Evolutionary conservation across 805 yeast species (phyloP), one percentile per base, ranked within the genome.

Genomic region (Suhomyces sp.): DNA sequence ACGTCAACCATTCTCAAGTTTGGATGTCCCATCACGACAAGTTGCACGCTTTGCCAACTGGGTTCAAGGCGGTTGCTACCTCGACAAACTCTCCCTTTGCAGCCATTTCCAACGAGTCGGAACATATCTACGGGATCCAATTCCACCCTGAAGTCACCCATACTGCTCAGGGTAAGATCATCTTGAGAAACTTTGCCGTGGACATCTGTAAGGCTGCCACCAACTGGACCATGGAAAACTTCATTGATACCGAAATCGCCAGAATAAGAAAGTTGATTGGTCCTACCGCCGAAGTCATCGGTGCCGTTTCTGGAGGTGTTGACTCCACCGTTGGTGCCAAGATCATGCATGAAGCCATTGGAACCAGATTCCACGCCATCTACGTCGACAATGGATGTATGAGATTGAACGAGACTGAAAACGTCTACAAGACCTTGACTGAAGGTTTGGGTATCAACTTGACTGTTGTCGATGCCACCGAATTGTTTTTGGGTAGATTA

Each of bases 21-120:
- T 93, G 98, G 98, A 93, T 93, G 98, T 90, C 98, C 31, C 98
- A 93, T 66, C 96, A 96, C 58, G 98, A 93, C 70, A 93, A 93
- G 74, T 76, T 93, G 56, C 81, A 80, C 53, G 85, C 91, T 35
- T 76, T 93, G 50, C 98, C 98, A 53, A 74, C 76, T 28, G 96
- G 95, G 25, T 93, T 79, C 77, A 79, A 82, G 62, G 77, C 84
- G 42, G 88, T 90, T 43, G 98, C 97, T 36, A 80, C 88, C 27
- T 83, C 96, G 37, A 87, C 76, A 50, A 93, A 93, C 77, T 93
- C 98, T 27, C 98, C 98, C 39, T 93, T 57, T 68, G 95, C 96
- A 53, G 98, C 95, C 60, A 83, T 93, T 63, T 79, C 88, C 38
- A 81, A 87, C 65, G 79, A 74, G 56, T 58, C 72, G 36, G 78